Evolutionary conservation across 1,284 basidiomycete species (phyloP).

Genomic region (Chalciporus sp.): DNA sequence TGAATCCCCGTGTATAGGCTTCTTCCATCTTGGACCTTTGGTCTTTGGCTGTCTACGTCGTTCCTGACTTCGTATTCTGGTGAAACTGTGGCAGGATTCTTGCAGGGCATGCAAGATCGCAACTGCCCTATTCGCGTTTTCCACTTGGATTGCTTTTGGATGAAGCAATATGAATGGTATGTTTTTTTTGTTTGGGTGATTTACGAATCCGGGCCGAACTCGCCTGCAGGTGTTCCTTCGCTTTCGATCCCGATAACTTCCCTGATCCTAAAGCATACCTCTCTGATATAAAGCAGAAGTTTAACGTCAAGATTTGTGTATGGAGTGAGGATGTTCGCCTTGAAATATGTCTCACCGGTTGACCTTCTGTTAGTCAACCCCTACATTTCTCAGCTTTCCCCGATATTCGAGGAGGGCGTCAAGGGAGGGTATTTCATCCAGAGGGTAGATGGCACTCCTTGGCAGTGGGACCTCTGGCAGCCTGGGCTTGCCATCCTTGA

Average conservation of each 20-base stretch:
- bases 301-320: conserved; percentile 71
- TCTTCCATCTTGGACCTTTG: conserved; percentile 72
- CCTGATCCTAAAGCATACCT: conserved; percentile 72
- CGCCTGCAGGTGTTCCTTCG: conserved; percentile 64
- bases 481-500: conserved; percentile 71
- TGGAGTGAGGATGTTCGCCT: conserved; percentile 55
- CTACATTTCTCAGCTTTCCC: conserved; percentile 69
- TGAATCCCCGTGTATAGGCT: conserved; percentile 39
- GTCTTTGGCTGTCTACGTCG: conserved; percentile 76
- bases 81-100: conserved; percentile 66
- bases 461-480: conserved; percentile 81
- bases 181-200: conserved; percentile 4
- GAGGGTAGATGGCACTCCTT: conserved; percentile 65
- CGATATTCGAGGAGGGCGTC: conserved; percentile 70
- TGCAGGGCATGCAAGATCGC: conserved; percentile 70
- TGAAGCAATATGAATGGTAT: conserved; percentile 77
- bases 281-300: conserved; percentile 65
- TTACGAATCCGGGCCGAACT: not conserved
- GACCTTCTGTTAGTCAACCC: conserved; percentile 54
- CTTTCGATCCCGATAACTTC: conserved; percentile 76
- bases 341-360: conserved; percentile 1
- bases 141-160: conserved; percentile 81
- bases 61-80: conserved; percentile 74
- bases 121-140: conserved; percentile 74
- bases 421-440: conserved; percentile 72